Conservation (phyloP, 2,329 filamentous ascomycete genomes). For the Neonectria punicea region DNA sequence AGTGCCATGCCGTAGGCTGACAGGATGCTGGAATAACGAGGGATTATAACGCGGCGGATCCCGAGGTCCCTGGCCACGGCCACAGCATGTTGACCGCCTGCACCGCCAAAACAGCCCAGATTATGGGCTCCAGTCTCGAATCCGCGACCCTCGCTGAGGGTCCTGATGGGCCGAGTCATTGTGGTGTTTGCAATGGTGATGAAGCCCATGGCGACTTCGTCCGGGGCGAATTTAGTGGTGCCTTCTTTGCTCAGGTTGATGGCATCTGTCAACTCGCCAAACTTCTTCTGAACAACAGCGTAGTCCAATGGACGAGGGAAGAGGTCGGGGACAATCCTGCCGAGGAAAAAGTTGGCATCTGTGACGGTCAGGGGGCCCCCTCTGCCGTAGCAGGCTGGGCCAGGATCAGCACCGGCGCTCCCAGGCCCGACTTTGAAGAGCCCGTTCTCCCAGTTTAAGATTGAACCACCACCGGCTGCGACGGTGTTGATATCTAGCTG, state of each 20-base stretch:
- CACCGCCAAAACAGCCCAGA: conserved; percentile 48
- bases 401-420: conserved; percentile 72
- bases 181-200: conserved; percentile 49
- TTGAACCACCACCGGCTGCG: conserved; percentile 57
- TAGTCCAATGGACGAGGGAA: conserved; percentile 66
- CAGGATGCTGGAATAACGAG: conserved; percentile 56
- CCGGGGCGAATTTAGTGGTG: conserved; percentile 31
- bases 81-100: conserved; percentile 53
- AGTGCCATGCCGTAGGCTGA: conserved; percentile 56
- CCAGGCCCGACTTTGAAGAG: conserved; percentile 74
- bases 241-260: conserved; percentile 51
- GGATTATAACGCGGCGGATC: conserved; percentile 53
- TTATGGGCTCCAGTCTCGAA: conserved; percentile 48
- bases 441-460: conserved; percentile 73
- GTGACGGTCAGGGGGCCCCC: conserved; percentile 76
- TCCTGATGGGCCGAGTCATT: conserved; percentile 50
- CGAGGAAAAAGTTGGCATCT: conserved; percentile 75
- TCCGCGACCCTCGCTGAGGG: conserved; percentile 49
- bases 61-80: conserved; percentile 51
- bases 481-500: conserved; percentile 81
- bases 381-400: conserved; percentile 76
- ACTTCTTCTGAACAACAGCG: conserved; percentile 49
- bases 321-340: conserved; percentile 65
- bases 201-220: conserved; percentile 51
- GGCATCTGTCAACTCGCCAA: conserved; percentile 49